Evolutionary conservation across 1,139 yeast genomes (phyloP), one percentile per base, ranked within the genome.

Genomic region (Wickerhamomyces sp.): DNA sequence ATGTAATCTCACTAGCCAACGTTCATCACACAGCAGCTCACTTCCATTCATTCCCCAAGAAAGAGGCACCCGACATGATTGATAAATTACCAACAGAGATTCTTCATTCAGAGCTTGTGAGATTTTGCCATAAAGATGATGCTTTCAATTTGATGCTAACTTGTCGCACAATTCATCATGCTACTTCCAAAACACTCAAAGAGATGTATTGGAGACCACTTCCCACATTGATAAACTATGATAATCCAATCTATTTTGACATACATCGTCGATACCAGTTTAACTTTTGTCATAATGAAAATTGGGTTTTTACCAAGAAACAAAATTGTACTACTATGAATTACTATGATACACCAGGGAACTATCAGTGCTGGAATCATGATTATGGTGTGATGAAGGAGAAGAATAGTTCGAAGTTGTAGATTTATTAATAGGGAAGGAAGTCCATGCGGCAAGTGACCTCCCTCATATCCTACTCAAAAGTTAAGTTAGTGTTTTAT

Each of bases 1-100:
- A 67, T 40, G 61, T 73, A 30, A 87, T 86, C 31, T 79, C 80
- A 14, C 27, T 26, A 11, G 40, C 14, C 4, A 27, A 13, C 11
- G 34, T 32, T 18, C 15, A 9, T 18, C 18, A 15, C 27, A 14
- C 23, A 4, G 23, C 23, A 4, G 23, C 23, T 4, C 4, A 5
- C 23, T 3, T 5, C 5, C 23, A 18, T 18, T 18, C 23, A 18
- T 18, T 5, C 23, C 23, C 23, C 23, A 18, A 18, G 23, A 18
- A 18, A 18, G 23, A 18, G 23, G 23, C 23, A 18, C 23, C 5
- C 23, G 23, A 18, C 23, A 54, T 55, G 59, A 47, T 56, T 1
- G 57, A 54, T 40, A 53, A 42, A 39, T 45, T 56, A 2, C 59
- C 59, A 27, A 49, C 45, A 3, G 59, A 56, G 42, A 40, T 56